phyloP scores from a whole-genome alignment of 352 stramenopile species.

The Phytophthora colocasiae region DNA sequence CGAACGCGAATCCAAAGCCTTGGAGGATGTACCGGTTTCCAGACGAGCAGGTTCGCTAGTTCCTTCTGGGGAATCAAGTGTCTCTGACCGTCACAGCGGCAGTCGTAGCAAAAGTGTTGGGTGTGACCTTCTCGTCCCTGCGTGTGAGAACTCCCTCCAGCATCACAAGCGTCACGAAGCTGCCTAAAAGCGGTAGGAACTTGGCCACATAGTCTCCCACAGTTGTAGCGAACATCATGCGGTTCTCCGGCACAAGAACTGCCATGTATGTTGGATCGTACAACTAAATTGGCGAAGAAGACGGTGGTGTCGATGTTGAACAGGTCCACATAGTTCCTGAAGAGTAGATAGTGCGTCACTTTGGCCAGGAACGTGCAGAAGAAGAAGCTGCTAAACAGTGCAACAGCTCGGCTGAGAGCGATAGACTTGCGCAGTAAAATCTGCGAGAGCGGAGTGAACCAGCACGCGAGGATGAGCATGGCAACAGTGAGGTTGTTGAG shows the following conservation, averaged over 20 bases:
- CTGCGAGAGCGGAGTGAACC: constrained; percentile 30
- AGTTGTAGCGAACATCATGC: constrained; percentile 33
- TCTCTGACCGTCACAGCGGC: constrained; percentile 14
- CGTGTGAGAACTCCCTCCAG: constrained; percentile 21
- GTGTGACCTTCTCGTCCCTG: constrained; percentile 26
- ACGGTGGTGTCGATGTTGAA: constrained; percentile 8
- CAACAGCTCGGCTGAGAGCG: constrained; percentile 20
- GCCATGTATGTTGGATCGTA: constrained; percentile 29
- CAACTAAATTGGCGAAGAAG: constrained; percentile 23
- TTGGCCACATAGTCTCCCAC: constrained; percentile 28
- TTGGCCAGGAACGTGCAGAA: constrained; percentile 27
- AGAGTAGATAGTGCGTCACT: constrained; percentile 21
- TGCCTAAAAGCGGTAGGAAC: constrained; percentile 26
- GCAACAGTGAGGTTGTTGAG: constrained; percentile 29
- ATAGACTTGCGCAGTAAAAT: constrained; percentile 17
- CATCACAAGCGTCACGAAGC: constrained; percentile 29
- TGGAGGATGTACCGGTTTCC: constrained; percentile 16
- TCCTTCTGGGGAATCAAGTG: constrained; percentile 9
- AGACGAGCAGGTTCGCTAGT: background rate
- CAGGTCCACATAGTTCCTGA: constrained; percentile 13
- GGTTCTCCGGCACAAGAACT: constrained; percentile 21
- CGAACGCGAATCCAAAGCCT: constrained; percentile 18
- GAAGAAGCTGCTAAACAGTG: constrained; percentile 25
- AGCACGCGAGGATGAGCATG: constrained; percentile 28
- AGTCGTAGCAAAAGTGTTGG: background rate